A percentile compares a stretch with the other conserved stretches of the same genome.
phyloP scores from a whole-genome alignment of 1,284 basidiomycete genomes.

The Waitea zeae region DNA sequence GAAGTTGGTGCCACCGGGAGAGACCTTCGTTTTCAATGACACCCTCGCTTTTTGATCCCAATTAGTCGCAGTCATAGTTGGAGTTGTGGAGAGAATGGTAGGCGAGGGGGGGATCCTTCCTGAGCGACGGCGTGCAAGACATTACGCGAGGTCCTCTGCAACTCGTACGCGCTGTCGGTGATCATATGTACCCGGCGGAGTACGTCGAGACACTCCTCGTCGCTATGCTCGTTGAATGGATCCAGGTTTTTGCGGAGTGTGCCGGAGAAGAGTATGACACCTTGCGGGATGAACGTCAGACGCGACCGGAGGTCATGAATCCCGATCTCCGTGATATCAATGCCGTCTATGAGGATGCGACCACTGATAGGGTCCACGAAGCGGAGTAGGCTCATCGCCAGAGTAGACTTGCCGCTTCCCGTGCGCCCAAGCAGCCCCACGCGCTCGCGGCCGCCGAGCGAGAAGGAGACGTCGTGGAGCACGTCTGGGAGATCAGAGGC shows the following conservation, averaged over 20 bases:
- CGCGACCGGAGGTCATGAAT: slow-evolving; percentile 69
- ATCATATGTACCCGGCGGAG: slow-evolving; percentile 50
- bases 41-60: slow-evolving; percentile 34
- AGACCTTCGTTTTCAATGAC: slow-evolving; percentile 56
- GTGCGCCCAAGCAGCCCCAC: slow-evolving; percentile 53
- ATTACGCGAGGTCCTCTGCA: slow-evolving; percentile 27
- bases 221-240: slow-evolving; percentile 73
- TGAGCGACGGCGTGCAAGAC: slow-evolving; percentile 30
- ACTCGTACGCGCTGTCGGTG: slow-evolving; percentile 23
- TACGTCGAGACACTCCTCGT: slow-evolving; percentile 59
- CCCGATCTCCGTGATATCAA: slow-evolving; percentile 81
- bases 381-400: slow-evolving; percentile 75
- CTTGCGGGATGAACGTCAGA: slow-evolving; percentile 75
- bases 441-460: slow-evolving; percentile 42
- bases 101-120: too few relatives aligned
- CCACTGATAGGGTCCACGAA: slow-evolving; percentile 79
- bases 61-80: slow-evolving; percentile 24
- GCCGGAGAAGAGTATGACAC: slow-evolving; percentile 73
- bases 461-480: slow-evolving; percentile 58
- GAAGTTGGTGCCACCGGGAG: slow-evolving; percentile 69
- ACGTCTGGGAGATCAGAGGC: slow-evolving; percentile 74
- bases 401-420: slow-evolving; percentile 57
- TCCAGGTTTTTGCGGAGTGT: slow-evolving; percentile 79
- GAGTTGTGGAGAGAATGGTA: too few relatives aligned
- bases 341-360: slow-evolving; percentile 70